Evolutionary conservation across 768 basidiomycete genomes (phyloP), one percentile per base, ranked within the genome.

Genomic region (Gautieria morchelliformis): DNA sequence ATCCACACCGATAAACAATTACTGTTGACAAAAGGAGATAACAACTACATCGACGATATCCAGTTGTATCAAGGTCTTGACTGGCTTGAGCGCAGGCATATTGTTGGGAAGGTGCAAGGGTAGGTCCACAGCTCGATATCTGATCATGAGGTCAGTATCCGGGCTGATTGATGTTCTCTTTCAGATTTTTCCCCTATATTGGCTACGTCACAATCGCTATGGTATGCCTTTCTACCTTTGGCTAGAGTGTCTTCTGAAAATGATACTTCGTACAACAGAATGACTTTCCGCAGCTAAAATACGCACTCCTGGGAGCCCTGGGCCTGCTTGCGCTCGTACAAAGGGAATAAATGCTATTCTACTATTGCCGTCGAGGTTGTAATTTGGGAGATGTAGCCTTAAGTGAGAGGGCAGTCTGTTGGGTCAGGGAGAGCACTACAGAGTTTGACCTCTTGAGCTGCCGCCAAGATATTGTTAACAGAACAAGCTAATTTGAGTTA

Each of bases 201-300:
- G 95, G 95, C 63, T 98, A 98, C 66, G 88, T 95, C 37, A 96
- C 95, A 10, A 97, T 97, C 60, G 88, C 89, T 2, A 90, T 97
- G 91, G 94, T 94, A 61, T 62, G 85, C 69, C 35, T 56, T 22
- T 60, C 51, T 53, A 47, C 56, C 61, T 58, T 37, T 15, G 42
- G 37, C 49, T 41, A 53, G 37, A 42, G 22, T 27, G 20, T 37
- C 52, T 15, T 15, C 17, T 49, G 35, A 39, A 41, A 12, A 24
- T 42, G 47, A 37, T 22, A 32, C 42, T 52, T 61, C 51, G 15
- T 32, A 61, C 15, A 56, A 19, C 58, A 92, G 93, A 95, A 96
- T 64, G 93, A 95, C 72, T 94, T 92, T 69, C 93, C 94, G 7
- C 88, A 95, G 67, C 73, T 98, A 32, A 97, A 97, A 70, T 97